Conservation (phyloP, 495 filamentous ascomycete genomes). For the Tuber calosporum region DNA sequence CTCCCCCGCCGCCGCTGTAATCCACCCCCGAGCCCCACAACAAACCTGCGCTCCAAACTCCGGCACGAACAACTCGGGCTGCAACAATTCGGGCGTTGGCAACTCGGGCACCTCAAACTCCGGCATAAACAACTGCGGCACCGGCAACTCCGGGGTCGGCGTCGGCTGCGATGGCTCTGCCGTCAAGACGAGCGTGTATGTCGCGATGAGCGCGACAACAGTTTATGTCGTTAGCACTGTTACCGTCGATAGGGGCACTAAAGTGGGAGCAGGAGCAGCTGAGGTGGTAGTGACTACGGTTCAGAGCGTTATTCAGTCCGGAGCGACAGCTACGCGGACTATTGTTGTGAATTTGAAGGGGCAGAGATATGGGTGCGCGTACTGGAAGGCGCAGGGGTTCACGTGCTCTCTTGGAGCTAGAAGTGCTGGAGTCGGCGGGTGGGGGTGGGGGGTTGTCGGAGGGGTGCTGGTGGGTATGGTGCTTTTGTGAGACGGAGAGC, state of each 20-base stretch:
- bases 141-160: constrained; percentile 30
- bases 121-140: constrained; percentile 31
- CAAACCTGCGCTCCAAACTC: constrained; percentile 31
- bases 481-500: not conserved
- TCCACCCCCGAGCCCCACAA: constrained; percentile 21
- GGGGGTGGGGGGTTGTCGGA: constrained; percentile 19
- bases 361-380: constrained; percentile 34
- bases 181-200: constrained; percentile 17
- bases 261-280: not conserved
- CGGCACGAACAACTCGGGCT: constrained; percentile 35
- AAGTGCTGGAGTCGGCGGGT: constrained; percentile 8
- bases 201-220: constrained; percentile 22
- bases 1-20: not conserved
- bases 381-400: constrained; percentile 38
- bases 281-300: constrained; percentile 23
- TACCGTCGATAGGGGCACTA: constrained; percentile 6
- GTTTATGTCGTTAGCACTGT: constrained; percentile 29
- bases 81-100: constrained; percentile 30
- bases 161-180: constrained; percentile 17
- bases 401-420: constrained; percentile 25
- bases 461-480: constrained; percentile 14
- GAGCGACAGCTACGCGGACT: constrained; percentile 34
- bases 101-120: constrained; percentile 36
- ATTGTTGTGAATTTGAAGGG: constrained; percentile 20
- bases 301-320: constrained; percentile 26